Evolutionary conservation across 2,329 filamentous ascomycete species (phyloP).

Genomic region (Macrophomina tecta): DNA sequence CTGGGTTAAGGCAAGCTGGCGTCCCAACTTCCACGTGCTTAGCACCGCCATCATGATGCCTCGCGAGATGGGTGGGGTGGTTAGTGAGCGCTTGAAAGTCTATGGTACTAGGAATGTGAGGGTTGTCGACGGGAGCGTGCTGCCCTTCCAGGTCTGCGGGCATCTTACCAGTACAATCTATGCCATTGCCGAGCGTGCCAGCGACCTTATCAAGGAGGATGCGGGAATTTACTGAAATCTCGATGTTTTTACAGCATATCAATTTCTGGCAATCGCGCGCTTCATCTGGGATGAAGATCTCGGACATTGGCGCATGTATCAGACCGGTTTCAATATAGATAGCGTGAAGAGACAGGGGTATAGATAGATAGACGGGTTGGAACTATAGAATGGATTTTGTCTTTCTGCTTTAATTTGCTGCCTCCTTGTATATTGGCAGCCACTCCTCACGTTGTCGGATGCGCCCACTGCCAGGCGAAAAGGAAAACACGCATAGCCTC

Average conservation of each 20-base stretch:
- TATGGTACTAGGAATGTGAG: conserved; percentile 41
- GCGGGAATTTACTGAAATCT: not conserved
- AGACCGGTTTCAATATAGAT: not conserved
- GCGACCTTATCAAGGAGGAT: conserved; percentile 38
- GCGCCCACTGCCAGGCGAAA: too few species aligned
- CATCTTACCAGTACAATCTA: conserved; percentile 40
- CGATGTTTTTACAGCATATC: not conserved
- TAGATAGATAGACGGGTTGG: not conserved
- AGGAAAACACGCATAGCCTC: too few species aligned
- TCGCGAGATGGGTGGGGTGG: conserved; percentile 40
- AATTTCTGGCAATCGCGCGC: too few species aligned
- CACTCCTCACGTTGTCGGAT: too few species aligned
- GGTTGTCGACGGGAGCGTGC: conserved; percentile 40
- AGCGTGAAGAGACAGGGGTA: not conserved
- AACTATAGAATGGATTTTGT: not conserved
- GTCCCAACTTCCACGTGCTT: conserved; percentile 41
- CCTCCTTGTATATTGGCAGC: too few species aligned
- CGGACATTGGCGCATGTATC: not conserved
- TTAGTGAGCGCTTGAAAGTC: conserved; percentile 37
- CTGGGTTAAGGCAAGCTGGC: conserved; percentile 31
- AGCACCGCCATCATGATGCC: conserved; percentile 43
- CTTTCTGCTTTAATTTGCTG: too few species aligned
- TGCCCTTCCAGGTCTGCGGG: conserved; percentile 41
- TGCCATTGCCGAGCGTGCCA: conserved; percentile 40
- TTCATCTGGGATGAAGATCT: too few species aligned